These are phyloP conservation scores for Lentithecium fluviatile DNA, from an alignment of 495 filamentous ascomycete genomes.

Conservation along the genomic window DNA sequence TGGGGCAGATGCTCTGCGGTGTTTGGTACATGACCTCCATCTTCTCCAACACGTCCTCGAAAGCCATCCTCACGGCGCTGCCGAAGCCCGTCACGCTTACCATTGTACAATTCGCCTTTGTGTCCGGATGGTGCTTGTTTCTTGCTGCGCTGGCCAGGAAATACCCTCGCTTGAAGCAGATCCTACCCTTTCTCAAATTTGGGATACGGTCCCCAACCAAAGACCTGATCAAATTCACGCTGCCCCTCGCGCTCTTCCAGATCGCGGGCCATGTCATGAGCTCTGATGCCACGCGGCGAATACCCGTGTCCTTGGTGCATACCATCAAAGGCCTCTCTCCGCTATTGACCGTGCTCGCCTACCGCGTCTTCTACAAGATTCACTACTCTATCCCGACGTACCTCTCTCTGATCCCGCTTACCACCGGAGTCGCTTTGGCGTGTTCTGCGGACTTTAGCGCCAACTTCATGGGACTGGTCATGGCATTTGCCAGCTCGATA, in stretches of 20 bases:
- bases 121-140: constrained; percentile 81
- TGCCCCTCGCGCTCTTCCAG: constrained; percentile 89
- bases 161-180: constrained; percentile 64
- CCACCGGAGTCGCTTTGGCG: constrained; percentile 88
- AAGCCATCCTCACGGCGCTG: constrained; percentile 92
- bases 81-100: constrained; percentile 91
- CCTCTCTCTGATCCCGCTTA: constrained; percentile 87
- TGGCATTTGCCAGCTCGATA: constrained; percentile 80
- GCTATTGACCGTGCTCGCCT: constrained; percentile 91
- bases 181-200: constrained; percentile 75
- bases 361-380: constrained; percentile 82
- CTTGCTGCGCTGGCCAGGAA: constrained; percentile 68
- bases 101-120: constrained; percentile 90
- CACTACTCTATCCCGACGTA: constrained; percentile 87
- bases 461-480: constrained; percentile 82
- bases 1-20: constrained; percentile 67
- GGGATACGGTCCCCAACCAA: constrained; percentile 77
- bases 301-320: constrained; percentile 94
- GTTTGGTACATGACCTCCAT: constrained; percentile 95
- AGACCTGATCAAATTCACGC: constrained; percentile 80
- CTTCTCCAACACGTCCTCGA: constrained; percentile 94
- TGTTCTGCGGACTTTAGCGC: constrained; percentile 87
- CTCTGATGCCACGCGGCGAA: constrained; percentile 88
- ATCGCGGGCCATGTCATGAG: constrained; percentile 90
- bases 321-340: constrained; percentile 99